Evolutionary conservation across 257 asterid genomes (phyloP), one percentile per base, ranked within the genome.

Genomic region (Nicotiana otophora): DNA sequence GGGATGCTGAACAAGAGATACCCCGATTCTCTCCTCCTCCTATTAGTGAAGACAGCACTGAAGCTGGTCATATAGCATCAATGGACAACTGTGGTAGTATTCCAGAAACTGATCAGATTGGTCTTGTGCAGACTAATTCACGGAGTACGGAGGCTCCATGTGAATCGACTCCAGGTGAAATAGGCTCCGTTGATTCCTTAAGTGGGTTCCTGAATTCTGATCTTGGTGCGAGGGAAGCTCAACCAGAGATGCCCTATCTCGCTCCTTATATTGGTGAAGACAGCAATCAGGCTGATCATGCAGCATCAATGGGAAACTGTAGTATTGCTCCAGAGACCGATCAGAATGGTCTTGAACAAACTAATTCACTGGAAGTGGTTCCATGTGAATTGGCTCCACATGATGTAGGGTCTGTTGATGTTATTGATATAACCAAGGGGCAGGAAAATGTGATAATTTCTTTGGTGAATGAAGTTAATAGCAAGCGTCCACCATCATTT

Each of bases 361-460:
- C 82, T 28, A 87, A 86, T 83, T 76, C 81, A 81, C 78, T 83
- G 88, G 89, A 84, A 81, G 87, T 72, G 51, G 82, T 86, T 85
- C 88, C 86, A 67, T 81, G 83, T 77, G 88, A 84, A 74, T 79
- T 64, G 82, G 48, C 89, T 85, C 86, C 84, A 62, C 90, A 86
- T 88, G 83, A 81, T 67, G 81, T 81, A 51, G 84, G 84, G 69
- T 81, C 92, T 72, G 68, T 84, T 84, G 82, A 85, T 86, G 89
- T 76, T 75, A 69, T 85, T 85, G 99, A 96, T 88, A 88, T 96
- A 78, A 85, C 98, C 84, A 96, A 88, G 89, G 98, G 98, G 67
- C 95, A 91, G 80, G 99, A 94, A 88, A 90, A 85, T 53, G 90
- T 92, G 78, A 68, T 66, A 66, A 92, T 96, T 70, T 84, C 95